Conservation (phyloP, 805 yeast species). For the Zygoascus tannicola region DNA sequence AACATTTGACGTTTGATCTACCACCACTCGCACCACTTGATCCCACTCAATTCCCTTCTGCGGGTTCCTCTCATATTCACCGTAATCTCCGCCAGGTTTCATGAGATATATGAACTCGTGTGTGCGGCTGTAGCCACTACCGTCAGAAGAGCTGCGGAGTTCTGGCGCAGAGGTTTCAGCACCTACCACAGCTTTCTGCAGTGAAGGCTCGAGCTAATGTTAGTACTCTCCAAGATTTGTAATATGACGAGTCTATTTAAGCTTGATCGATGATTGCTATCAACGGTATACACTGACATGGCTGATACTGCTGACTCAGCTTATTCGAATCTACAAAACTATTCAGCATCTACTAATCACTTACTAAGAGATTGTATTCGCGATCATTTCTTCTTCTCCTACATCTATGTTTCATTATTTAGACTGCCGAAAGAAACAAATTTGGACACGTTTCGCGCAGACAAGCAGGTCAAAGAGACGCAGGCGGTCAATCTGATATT, state of each 20-base stretch:
- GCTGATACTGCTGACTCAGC: no score
- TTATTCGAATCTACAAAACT: no score
- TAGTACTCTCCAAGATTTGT: no score
- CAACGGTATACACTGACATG: no score
- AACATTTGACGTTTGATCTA: neutral
- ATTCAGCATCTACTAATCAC: no score
- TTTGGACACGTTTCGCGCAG: neutral
- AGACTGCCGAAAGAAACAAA: neutral
- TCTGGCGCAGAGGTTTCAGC: no score
- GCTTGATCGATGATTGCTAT: no score
- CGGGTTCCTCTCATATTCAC: neutral
- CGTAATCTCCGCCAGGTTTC: neutral
- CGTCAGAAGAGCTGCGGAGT: neutral
- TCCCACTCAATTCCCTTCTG: constrained; percentile 6
- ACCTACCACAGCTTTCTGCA: no score
- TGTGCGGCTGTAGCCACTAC: neutral
- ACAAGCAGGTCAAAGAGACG: no score
- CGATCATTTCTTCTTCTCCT: constrained; percentile 1
- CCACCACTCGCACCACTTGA: constrained; percentile 5
- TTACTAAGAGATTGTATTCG: constrained; percentile 1
- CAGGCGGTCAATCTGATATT: no score
- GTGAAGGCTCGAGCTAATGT: neutral
- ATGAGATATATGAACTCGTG: constrained; percentile 9
- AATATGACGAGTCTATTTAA: no score
- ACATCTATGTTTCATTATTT: neutral